Evolutionary conservation across 1,284 basidiomycete genomes (phyloP).

Genomic region (Limonomyces culmigenus): DNA sequence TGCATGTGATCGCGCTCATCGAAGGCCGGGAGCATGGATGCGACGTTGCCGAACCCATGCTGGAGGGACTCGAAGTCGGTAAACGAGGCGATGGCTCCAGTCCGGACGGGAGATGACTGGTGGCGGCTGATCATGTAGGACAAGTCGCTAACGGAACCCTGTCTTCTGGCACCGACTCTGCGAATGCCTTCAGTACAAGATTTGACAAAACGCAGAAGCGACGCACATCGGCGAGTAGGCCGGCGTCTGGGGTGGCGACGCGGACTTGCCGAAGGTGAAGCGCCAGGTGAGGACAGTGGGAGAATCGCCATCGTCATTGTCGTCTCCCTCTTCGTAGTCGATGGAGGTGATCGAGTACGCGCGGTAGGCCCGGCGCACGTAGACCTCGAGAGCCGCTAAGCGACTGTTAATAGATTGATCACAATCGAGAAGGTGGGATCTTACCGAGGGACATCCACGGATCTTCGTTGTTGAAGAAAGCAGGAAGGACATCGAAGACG

Average conservation of each 20-base stretch:
- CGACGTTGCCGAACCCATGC: constrained; percentile 60
- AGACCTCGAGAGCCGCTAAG: constrained; percentile 87
- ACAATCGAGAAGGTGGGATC: constrained; percentile 9
- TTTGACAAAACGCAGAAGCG: no score
- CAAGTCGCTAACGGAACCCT: constrained; percentile 86
- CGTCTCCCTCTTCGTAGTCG: constrained; percentile 86
- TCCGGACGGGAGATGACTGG: constrained; percentile 75
- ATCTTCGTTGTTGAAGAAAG: constrained; percentile 86
- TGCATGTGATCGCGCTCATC: constrained; percentile 54
- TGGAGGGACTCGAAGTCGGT: constrained; percentile 55
- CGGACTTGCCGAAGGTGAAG: constrained; percentile 80
- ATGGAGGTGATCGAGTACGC: constrained; percentile 87
- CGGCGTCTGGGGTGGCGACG: constrained; percentile 75
- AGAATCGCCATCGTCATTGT: constrained; percentile 58
- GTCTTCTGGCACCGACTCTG: constrained; percentile 28
- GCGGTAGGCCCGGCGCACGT: constrained; percentile 89
- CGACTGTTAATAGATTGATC: constrained; percentile 4
- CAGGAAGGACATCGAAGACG: constrained; percentile 91
- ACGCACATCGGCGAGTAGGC: constrained; percentile 48
- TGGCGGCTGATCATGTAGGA: constrained; percentile 76
- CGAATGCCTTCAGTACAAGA: no score
- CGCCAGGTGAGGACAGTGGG: constrained; percentile 81
- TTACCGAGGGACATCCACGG: constrained; percentile 70
- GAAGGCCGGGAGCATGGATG: constrained; percentile 53
- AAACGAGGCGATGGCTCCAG: constrained; percentile 84